Base-by-base conservation (phyloP, 2,329 filamentous ascomycete genomes). In the Fusarium avenaceum region DNA sequence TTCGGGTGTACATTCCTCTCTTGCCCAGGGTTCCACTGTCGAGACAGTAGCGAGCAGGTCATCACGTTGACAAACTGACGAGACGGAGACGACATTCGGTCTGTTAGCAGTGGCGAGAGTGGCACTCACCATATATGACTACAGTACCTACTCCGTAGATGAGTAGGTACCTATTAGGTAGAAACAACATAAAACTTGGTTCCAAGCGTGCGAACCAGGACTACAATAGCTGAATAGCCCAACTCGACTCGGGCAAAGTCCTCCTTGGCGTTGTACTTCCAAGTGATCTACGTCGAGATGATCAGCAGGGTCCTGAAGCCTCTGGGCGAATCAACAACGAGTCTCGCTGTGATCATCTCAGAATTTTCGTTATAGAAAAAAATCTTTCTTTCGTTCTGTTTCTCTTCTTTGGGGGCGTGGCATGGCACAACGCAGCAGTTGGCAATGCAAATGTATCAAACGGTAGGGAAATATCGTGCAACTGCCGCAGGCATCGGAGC, bases 251-350 rank as follows among this genome's bases (percentile, higher is more conserved):
- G 50, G 67, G 47, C 32, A 69, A 53, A 48, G 47, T 64, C 42
- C 47, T 54, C 48, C 54, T 51, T 35, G 60, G 53, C 40, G 61
- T 57, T 46, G 51, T 52, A 38, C 17, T 50, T 38, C 49, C 30
- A 52, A 55, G 47, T 62, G 67, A 71, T 71, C 56, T 71, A 60
- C 52, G 53, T 45, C 49, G 58, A 56, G 56, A 49, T 71, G 68
- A 70, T 70, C 68, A 70, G 64, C 67, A 69, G 67, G 68, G 68
- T 70, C 68, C 51, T 42, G 26, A 46, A 50, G 57, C 48, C 47
- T 53, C 46, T 66, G 28, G 35, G 42, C 53, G 55, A 70, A 69
- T 71, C 60, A 66, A 11, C 47, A 59, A 32, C 49, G n/a, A 33
- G 14, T 50, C 17, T 35, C 38, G 46, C 49, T 46, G n/a, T 24